Percentiles rank a stretch among this genome's conserved stretches.
These are phyloP conservation scores for Uromyces viciae-fabae DNA, from an alignment of 1,284 basidiomycete species.

Conservation along the genomic window DNA sequence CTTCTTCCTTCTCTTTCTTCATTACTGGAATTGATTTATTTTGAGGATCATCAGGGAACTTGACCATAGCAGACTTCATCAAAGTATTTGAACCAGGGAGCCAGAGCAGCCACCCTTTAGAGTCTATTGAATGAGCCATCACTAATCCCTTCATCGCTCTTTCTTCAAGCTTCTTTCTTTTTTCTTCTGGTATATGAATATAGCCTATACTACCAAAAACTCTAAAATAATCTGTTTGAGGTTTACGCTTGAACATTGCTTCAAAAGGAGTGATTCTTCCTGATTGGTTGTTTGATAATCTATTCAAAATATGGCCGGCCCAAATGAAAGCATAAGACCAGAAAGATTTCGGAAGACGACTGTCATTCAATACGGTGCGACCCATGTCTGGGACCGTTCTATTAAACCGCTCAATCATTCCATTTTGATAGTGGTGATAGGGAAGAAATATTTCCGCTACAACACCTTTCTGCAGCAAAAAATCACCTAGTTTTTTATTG, in stretches of 20 bases:
- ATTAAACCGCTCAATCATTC: background rate
- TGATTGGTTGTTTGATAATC: background rate
- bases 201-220: background rate
- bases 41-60: background rate
- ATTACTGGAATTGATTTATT: too few relatives aligned
- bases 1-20: too few relatives aligned
- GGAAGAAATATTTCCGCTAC: background rate
- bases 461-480: background rate
- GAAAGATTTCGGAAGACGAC: background rate
- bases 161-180: background rate
- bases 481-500: background rate
- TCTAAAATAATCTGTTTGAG: background rate
- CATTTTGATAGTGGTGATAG: background rate
- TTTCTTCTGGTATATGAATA: background rate
- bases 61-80: background rate
- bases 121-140: background rate
- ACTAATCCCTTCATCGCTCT: background rate
- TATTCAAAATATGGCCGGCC: background rate
- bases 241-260: background rate
- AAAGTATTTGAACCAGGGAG: background rate
- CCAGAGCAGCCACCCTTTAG: constrained; percentile 5
- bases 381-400: background rate
- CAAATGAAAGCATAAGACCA: background rate
- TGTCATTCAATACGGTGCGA: background rate
- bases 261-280: background rate